Evolutionary conservation across 192 early-diverging fungal genomes (phyloP), one percentile per base, ranked within the genome.

Genomic region (Backusella australiensis): DNA sequence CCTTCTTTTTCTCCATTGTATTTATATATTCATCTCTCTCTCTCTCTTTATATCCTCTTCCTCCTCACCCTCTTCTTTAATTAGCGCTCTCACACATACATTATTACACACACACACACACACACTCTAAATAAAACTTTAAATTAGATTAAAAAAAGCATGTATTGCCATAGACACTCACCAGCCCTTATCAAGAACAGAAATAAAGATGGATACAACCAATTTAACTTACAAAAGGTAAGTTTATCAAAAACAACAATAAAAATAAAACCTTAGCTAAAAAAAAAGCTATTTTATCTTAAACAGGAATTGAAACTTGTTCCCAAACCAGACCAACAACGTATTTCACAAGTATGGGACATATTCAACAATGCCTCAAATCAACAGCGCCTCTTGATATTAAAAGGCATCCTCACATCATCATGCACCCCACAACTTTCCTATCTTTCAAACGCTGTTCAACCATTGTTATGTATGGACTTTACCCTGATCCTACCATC

Each of bases 341-440:
- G 83, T 38, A 89, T 94, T 69, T 85, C 84, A 34, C 82, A 83
- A 11, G 86, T 92, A 35, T 93, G 90, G 91, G 79, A 84, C 4
- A 77, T 82, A 29, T 95, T 93, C 76, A 83, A 86, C 29, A 83
- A 85, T 0, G 87, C 91, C 35, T 78, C 89, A 8, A 79, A 90
- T 12, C 77, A 82, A 39, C 86, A 85, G 63, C 91, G 93, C 8
- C 72, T 85, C 66, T 73, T 93, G 8, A 92, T 93, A 35, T 85
- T 95, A 49, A 84, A 87, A 77, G 94, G 94, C 0, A 80, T 97
- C 23, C 84, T 97, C 38, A 88, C 91, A 49, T 88, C 90, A 67
- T 95, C 89, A 76, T 94, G 94, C 73, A 88, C 94, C 29, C 89
- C 93, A n/a, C 93, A 97, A 78, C 91, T 97, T 4, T 94, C 94